These are phyloP conservation scores for Candida ovalis DNA, from an alignment of 805 yeast genomes.

Conservation along the genomic window DNA sequence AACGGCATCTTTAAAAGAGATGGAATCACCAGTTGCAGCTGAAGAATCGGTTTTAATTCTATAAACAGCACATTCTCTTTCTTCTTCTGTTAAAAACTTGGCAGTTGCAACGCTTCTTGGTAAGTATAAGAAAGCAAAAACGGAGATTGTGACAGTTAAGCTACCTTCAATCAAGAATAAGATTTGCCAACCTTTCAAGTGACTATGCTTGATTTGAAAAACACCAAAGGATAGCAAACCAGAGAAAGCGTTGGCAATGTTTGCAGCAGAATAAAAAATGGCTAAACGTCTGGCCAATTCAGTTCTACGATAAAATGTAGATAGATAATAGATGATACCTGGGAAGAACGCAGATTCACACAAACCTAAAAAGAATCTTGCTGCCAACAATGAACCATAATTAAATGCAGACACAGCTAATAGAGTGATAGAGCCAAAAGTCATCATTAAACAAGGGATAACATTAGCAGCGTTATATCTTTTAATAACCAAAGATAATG, in stretches of 20 bases:
- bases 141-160: conserved; percentile 35
- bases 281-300: conserved; percentile 36
- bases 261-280: conserved; percentile 34
- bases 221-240: conserved; percentile 33
- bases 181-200: conserved; percentile 45
- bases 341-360: conserved; percentile 38
- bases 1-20: conserved; percentile 38
- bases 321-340: conserved; percentile 35
- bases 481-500: conserved; percentile 39
- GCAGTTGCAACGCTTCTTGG: conserved; percentile 37
- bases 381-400: conserved; percentile 33
- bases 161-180: conserved; percentile 44
- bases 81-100: conserved; percentile 37
- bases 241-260: conserved; percentile 34
- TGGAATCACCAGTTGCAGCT: conserved; percentile 33
- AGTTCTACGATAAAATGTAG: conserved; percentile 36
- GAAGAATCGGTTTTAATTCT: conserved; percentile 45
- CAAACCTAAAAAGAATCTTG: conserved; percentile 37
- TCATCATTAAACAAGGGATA: conserved; percentile 41
- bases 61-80: conserved; percentile 34
- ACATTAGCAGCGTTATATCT: conserved; percentile 41
- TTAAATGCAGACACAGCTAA: conserved; percentile 37
- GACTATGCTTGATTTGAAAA: conserved; percentile 37
- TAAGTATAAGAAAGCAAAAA: conserved; percentile 31
- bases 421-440: conserved; percentile 41